Evolutionary conservation across 306 rosid genomes (phyloP).

Genomic region (Castanea sativa): DNA sequence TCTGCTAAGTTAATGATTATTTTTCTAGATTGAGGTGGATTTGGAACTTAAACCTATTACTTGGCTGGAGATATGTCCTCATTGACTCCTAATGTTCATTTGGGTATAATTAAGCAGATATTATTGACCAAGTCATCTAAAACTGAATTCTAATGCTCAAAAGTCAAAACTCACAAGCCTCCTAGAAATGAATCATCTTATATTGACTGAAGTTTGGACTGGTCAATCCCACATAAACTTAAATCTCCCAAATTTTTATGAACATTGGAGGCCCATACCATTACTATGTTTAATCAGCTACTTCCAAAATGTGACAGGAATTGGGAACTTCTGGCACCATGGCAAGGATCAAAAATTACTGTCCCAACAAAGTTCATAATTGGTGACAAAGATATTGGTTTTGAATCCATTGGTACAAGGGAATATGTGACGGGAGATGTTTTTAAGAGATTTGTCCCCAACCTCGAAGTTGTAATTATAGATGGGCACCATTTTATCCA

Average conservation of each 20-base stretch:
- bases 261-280: background rate
- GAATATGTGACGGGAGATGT: constrained; percentile 36
- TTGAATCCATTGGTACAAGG: constrained; percentile 25
- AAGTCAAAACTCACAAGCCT: background rate
- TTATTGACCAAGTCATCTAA: background rate
- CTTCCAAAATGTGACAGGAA: constrained; percentile 25
- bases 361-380: constrained; percentile 36
- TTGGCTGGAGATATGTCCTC: no score
- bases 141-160: background rate
- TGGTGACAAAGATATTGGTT: constrained; percentile 35
- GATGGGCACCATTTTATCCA: constrained; percentile 35
- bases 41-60: no score
- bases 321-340: constrained; percentile 53
- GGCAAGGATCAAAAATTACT: constrained; percentile 34
- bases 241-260: background rate
- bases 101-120: background rate
- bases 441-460: constrained; percentile 39
- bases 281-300: background rate
- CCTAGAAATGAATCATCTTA: background rate
- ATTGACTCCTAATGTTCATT: background rate
- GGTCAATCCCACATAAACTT: background rate
- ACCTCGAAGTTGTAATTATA: constrained; percentile 35
- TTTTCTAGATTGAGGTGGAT: no score
- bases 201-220: background rate
- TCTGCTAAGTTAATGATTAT: no score